A percentile compares a stretch with the other conserved stretches of the same genome.
These are phyloP conservation scores for Salix exigua DNA, from an alignment of 345 rosid genomes.

Conservation along the genomic window DNA sequence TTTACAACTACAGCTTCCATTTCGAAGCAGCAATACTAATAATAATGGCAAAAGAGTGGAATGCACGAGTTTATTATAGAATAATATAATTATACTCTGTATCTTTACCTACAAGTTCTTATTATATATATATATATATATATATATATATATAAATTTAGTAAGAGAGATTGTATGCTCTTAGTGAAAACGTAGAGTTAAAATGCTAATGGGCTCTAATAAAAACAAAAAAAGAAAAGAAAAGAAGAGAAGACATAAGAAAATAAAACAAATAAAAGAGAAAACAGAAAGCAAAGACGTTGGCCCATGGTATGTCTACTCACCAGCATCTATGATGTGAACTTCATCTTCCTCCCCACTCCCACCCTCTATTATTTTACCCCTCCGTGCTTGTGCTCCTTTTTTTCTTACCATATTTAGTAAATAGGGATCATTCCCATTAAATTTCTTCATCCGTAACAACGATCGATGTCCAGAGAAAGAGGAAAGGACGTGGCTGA, in stretches of 20 bases:
- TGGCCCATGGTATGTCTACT: slow-evolving; percentile 47
- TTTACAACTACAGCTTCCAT: too few species aligned
- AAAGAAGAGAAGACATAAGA: background rate
- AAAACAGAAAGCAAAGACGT: slow-evolving; percentile 24
- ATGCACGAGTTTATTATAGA: too few species aligned
- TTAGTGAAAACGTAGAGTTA: slow-evolving; percentile 10
- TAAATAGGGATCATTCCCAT: background rate
- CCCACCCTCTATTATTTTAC: slow-evolving; percentile 13
- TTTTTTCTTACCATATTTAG: background rate
- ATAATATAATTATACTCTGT: too few species aligned
- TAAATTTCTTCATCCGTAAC: slow-evolving; percentile 7
- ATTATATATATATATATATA: too few species aligned
- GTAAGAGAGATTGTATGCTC: too few species aligned
- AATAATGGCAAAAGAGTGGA: too few species aligned
- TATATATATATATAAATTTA: too few species aligned
- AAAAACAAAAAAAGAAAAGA: background rate
- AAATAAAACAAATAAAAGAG: slow-evolving; percentile 4
- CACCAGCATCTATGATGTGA: slow-evolving; percentile 11
- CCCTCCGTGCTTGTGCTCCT: background rate
- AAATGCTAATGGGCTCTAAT: background rate
- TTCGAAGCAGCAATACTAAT: too few species aligned
- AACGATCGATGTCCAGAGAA: slow-evolving; percentile 38
- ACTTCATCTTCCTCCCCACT: slow-evolving; percentile 5
- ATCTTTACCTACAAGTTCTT: too few species aligned
- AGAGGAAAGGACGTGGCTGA: slow-evolving; percentile 43